A percentile compares a stretch with the other conserved stretches of the same genome.
Conservation (phyloP, 176 grass and related monocot genomes). For the Saccharum officinarum region DNA sequence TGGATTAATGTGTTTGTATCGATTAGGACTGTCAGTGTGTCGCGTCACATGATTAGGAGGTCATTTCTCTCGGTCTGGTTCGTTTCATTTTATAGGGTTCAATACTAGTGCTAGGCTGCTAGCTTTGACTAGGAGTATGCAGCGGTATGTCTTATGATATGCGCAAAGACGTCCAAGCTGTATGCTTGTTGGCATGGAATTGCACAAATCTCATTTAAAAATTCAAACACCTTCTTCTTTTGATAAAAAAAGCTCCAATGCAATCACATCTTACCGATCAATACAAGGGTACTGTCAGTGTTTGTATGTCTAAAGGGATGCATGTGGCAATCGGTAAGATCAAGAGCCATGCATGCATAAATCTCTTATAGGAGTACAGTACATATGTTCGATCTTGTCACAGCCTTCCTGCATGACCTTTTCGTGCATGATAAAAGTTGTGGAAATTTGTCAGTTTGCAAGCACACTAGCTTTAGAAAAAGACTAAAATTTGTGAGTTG, state of each 20-base stretch:
- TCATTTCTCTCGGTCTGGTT: slow-evolving; percentile 30
- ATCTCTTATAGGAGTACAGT: background rate
- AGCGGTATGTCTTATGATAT: background rate
- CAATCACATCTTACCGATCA: slow-evolving; percentile 2
- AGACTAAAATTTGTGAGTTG: slow-evolving; percentile 19
- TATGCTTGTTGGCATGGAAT: slow-evolving; percentile 5
- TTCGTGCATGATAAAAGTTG: slow-evolving; percentile 15
- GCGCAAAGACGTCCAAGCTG: background rate
- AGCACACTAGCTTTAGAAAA: background rate
- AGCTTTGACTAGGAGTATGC: background rate
- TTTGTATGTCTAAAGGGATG: slow-evolving; percentile 17
- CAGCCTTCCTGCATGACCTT: slow-evolving; percentile 19
- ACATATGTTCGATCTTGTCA: slow-evolving; percentile 22
- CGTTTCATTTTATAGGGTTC: background rate
- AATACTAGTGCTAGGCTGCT: background rate
- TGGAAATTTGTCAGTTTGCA: slow-evolving; percentile 26
- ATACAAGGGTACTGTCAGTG: background rate
- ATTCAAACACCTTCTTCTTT: background rate
- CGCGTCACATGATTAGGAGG: slow-evolving; percentile 1
- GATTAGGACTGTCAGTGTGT: background rate
- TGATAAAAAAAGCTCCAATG: background rate
- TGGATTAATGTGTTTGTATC: background rate
- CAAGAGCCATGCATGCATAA: slow-evolving; percentile 27
- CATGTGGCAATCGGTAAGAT: slow-evolving; percentile 2
- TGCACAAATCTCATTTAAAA: background rate